phyloP scores from a whole-genome alignment of 2,329 filamentous ascomycete species.

The Microdochium bolleyi region DNA sequence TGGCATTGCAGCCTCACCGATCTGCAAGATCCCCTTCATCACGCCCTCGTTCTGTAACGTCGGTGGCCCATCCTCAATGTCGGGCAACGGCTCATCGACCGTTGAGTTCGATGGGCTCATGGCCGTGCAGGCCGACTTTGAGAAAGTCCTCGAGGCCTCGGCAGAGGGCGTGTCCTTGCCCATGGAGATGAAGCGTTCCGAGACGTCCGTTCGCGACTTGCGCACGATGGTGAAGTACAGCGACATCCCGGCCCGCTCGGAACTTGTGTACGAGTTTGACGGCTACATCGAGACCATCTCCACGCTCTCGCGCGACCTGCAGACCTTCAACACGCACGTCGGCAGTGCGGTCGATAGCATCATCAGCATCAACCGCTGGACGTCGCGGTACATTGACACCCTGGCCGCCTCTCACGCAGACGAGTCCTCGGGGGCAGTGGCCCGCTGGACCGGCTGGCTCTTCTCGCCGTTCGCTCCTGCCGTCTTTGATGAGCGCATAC shows the following conservation, averaged over 20 bases:
- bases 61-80: slow-evolving; percentile 60
- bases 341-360: slow-evolving; percentile 67
- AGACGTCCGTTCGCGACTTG: slow-evolving; percentile 66
- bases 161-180: slow-evolving; percentile 60
- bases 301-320: slow-evolving; percentile 57
- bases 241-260: slow-evolving; percentile 56
- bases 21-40: slow-evolving; percentile 52
- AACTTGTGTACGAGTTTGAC: slow-evolving; percentile 69
- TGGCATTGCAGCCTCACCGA: slow-evolving; percentile 50
- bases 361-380: slow-evolving; percentile 70
- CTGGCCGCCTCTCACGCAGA: slow-evolving; percentile 32
- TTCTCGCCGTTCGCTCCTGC: slow-evolving; percentile 56
- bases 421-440: slow-evolving; percentile 20
- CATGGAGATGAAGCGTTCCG: slow-evolving; percentile 71
- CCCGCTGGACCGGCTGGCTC: slow-evolving; percentile 31
- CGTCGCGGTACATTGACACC: slow-evolving; percentile 58
- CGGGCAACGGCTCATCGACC: slow-evolving; percentile 15
- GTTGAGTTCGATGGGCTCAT: slow-evolving; percentile 71
- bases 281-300: slow-evolving; percentile 65
- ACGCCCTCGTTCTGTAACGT: slow-evolving; percentile 55
- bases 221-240: slow-evolving; percentile 65
- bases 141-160: slow-evolving; percentile 63
- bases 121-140: slow-evolving; percentile 66
- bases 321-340: slow-evolving; percentile 70
- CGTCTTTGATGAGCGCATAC: slow-evolving; percentile 49